Evolutionary conservation across 2,329 filamentous ascomycete species (phyloP).

Genomic region (Trichoderma sp.): DNA sequence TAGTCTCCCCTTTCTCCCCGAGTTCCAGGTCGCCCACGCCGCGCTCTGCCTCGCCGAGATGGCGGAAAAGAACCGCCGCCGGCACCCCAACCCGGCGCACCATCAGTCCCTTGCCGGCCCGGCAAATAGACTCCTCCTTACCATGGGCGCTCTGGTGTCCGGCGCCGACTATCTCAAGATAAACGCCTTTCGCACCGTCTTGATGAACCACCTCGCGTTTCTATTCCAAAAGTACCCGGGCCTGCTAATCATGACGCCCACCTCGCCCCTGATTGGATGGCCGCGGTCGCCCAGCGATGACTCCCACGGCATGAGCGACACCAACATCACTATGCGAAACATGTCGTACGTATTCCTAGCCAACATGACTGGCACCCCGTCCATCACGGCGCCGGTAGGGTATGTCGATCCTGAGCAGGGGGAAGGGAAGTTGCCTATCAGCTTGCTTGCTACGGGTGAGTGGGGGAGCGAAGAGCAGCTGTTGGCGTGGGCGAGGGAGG

Average conservation of each 20-base stretch:
- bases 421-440: slow-evolving; percentile 60
- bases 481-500: slow-evolving; percentile 59
- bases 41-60: slow-evolving; percentile 76
- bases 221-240: slow-evolving; percentile 72
- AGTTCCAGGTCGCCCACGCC: slow-evolving; percentile 76
- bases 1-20: slow-evolving; percentile 63
- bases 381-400: slow-evolving; percentile 73
- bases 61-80: slow-evolving; percentile 47
- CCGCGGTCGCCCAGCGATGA: slow-evolving; percentile 59
- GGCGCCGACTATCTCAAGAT: slow-evolving; percentile 71
- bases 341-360: slow-evolving; percentile 88
- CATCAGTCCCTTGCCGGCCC: slow-evolving; percentile 61
- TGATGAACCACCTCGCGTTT: slow-evolving; percentile 77
- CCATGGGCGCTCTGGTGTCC: slow-evolving; percentile 63
- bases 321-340: slow-evolving; percentile 68
- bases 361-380: slow-evolving; percentile 78
- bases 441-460: slow-evolving; percentile 64
- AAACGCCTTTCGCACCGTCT: slow-evolving; percentile 69
- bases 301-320: slow-evolving; percentile 73
- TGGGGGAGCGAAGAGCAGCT: slow-evolving; percentile 68
- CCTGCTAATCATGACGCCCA: slow-evolving; percentile 77
- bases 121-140: slow-evolving; percentile 70
- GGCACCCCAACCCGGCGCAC: slow-evolving; percentile 46
- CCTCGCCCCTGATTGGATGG: slow-evolving; percentile 76
- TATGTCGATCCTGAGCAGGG: slow-evolving; percentile 62